These are phyloP conservation scores for Acanthamoeba rhysodes DNA, from an alignment of 208 protist species.

Conservation along the genomic window DNA sequence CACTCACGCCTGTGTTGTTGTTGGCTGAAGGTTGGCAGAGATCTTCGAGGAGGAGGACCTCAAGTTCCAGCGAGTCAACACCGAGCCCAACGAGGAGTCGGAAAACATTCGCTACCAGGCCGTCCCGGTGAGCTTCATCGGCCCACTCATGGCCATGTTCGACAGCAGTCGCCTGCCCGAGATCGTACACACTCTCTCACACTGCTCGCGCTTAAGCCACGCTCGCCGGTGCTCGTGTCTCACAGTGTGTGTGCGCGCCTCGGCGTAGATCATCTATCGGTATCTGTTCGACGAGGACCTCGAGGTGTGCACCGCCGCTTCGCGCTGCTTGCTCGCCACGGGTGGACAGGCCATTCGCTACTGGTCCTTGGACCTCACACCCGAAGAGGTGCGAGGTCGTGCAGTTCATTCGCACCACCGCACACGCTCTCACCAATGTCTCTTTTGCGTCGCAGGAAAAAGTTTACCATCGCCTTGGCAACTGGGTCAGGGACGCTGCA, in stretches of 20 bases:
- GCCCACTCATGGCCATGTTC: slow-evolving; percentile 59
- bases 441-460: background rate
- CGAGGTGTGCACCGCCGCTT: slow-evolving; percentile 3
- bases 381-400: slow-evolving; percentile 69
- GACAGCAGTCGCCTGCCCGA: slow-evolving; percentile 65
- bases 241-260: background rate
- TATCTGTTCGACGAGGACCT: slow-evolving; percentile 46
- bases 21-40: slow-evolving; percentile 13
- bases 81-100: slow-evolving; percentile 57
- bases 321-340: slow-evolving; percentile 49
- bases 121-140: slow-evolving; percentile 62
- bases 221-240: too few species aligned
- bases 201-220: background rate
- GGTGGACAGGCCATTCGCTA: slow-evolving; percentile 51
- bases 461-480: background rate
- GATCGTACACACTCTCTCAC: background rate
- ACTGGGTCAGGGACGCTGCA: background rate
- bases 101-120: slow-evolving; percentile 38
- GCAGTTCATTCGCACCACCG: background rate
- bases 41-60: slow-evolving; percentile 61
- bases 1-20: background rate
- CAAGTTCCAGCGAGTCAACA: slow-evolving; percentile 71
- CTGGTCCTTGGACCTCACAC: slow-evolving; percentile 58
- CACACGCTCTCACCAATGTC: background rate
- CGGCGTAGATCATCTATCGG: slow-evolving; percentile 31